Base-by-base conservation (phyloP, 768 basidiomycete genomes). In the Aureoboletus auriporus region DNA sequence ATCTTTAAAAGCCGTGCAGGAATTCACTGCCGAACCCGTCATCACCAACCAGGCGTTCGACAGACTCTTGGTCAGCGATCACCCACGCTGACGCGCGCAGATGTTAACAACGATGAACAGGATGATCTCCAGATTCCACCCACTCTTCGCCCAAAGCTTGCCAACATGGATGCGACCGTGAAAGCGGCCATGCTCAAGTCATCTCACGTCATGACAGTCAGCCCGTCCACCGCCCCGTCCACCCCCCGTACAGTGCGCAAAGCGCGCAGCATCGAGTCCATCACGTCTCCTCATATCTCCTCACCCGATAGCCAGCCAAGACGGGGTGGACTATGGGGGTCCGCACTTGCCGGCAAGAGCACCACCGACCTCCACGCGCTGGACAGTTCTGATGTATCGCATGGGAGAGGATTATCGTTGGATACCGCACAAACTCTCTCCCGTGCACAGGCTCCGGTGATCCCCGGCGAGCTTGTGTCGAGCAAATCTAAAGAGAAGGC, bases 131-230 rank as follows among this genome's bases (percentile, higher is more conserved):
- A 94, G 69, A 91, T 94, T 17, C 92, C 92, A 4, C 69, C 78
- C 7, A 80, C 79, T 3, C 71, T 93, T 20, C 79, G 92, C 8
- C 84, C 83, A 1, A 90, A 91, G 67, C 79, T 94, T 14, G 73
- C 75, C 41, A 82, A 80, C 13, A 89, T 95, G 79, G 89, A 94
- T 48, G 70, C 83, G 0, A 82, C 85, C 1, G 87, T 95, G 42
- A 95, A 95, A 63, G 90, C 88, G 5, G 89, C 88, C 11, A 93
- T 95, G 89, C 72, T 95, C 47, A 91, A 89, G 62, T 90, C 89
- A 0, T 91, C 90, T 1, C 82, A 85, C 28, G 77, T 78, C 26
- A 71, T 89, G 64, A 69, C 75, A 16, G 65, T 72, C 8, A 73
- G 68, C 50, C 71, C 71, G 27, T 59, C 64, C 23, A 55, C 67